A percentile compares a stretch with the other conserved stretches of the same genome.
Conservation (phyloP, 768 basidiomycete genomes). For the Amanita rimosa region DNA sequence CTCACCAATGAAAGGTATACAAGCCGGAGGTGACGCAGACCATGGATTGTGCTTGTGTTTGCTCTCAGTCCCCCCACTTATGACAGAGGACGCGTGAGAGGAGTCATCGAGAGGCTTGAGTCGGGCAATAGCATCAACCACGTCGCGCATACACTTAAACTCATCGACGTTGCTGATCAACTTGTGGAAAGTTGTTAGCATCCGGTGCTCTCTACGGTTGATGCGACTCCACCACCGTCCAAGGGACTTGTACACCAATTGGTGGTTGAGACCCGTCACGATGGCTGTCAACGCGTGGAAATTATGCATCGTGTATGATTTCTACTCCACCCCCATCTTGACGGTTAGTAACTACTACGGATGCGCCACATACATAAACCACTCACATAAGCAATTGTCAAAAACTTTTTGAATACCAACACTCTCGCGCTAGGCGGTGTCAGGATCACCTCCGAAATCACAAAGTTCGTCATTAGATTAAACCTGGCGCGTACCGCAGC, state of each 20-base stretch:
- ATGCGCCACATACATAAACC: neutral
- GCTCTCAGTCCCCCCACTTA: constrained; percentile 31
- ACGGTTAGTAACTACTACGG: neutral
- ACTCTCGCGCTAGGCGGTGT: constrained; percentile 58
- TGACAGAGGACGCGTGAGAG: constrained; percentile 42
- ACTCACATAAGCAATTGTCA: constrained; percentile 78
- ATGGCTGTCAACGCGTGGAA: constrained; percentile 75
- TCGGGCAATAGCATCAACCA: constrained; percentile 53
- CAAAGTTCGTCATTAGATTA: constrained; percentile 76
- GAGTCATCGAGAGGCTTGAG: constrained; percentile 46
- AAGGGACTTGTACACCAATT: constrained; percentile 58
- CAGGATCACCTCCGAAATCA: constrained; percentile 69
- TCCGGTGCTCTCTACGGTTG: constrained; percentile 57
- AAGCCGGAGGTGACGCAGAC: constrained; percentile 34
- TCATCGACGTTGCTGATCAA: constrained; percentile 56
- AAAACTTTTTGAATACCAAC: constrained; percentile 63
- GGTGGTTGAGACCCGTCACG: constrained; percentile 61
- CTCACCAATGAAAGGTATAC: constrained; percentile 79
- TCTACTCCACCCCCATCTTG: constrained; percentile 30
- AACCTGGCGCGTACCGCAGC: constrained; percentile 72
- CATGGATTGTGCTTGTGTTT: constrained; percentile 28
- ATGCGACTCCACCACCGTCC: constrained; percentile 53
- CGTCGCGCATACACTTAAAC: constrained; percentile 65
- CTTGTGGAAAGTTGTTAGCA: constrained; percentile 59
- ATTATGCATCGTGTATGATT: constrained; percentile 69